phyloP scores from a whole-genome alignment of 768 basidiomycete species.

The Phylloporus arenicola region DNA sequence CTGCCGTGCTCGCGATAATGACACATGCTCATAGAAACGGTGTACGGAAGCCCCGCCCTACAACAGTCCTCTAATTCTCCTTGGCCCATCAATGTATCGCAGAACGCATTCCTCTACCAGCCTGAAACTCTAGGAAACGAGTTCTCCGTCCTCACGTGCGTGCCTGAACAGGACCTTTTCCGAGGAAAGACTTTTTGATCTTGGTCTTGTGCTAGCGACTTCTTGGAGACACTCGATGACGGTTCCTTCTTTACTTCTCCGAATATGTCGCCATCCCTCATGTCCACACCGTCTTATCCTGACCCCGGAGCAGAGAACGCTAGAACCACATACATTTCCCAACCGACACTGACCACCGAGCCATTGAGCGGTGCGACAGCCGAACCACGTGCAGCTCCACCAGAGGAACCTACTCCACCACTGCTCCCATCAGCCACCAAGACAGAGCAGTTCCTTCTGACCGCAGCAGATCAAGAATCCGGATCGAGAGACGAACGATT shows the following conservation, averaged over 20 bases:
- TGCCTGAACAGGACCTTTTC: slow-evolving; percentile 5
- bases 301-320: slow-evolving; percentile 8
- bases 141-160: slow-evolving; percentile 75
- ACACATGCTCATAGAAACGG: slow-evolving; percentile 15
- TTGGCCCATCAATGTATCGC: slow-evolving; percentile 51
- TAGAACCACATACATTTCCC: slow-evolving; percentile 12
- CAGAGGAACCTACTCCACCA: slow-evolving; percentile 40
- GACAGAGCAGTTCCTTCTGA: slow-evolving; percentile 85
- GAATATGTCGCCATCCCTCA: slow-evolving; percentile 44
- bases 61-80: slow-evolving; percentile 33
- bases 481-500: slow-evolving; percentile 88
- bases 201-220: slow-evolving; percentile 50
- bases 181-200: not conserved
- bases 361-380: slow-evolving; percentile 19
- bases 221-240: slow-evolving; percentile 83
- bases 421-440: slow-evolving; percentile 71
- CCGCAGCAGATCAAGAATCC: slow-evolving; percentile 90
- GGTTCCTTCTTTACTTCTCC: slow-evolving; percentile 71
- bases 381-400: slow-evolving; percentile 20
- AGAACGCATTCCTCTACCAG: slow-evolving; percentile 58
- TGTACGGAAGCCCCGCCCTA: slow-evolving; percentile 16
- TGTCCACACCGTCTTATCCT: slow-evolving; percentile 36
- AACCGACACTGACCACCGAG: slow-evolving; percentile 15
- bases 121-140: slow-evolving; percentile 76
- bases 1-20: not conserved